A percentile compares a stretch with the other conserved stretches of the same genome.
phyloP scores from a whole-genome alignment of 2,329 filamentous ascomycete genomes.

The Ophiostoma populinum region DNA sequence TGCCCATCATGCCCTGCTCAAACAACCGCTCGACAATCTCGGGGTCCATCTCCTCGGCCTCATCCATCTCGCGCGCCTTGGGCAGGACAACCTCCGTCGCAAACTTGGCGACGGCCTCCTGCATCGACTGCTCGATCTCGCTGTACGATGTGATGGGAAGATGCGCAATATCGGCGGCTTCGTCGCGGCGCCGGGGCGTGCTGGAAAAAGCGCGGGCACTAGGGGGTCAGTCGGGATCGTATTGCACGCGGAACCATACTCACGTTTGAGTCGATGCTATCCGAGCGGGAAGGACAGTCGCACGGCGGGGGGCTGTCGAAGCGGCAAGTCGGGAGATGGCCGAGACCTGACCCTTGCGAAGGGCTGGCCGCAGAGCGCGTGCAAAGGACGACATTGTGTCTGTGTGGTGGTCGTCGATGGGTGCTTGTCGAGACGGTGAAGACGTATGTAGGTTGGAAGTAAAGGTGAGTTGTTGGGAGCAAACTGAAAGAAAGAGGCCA shows the following conservation, averaged over 20 bases:
- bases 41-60: slow-evolving; percentile 86
- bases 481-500: no score
- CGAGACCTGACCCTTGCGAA: slow-evolving; percentile 25
- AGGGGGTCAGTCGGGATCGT: neutral
- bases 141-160: slow-evolving; percentile 88
- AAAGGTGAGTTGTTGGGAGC: no score
- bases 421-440: no score
- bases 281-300: slow-evolving; percentile 2
- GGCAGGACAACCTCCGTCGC: slow-evolving; percentile 77
- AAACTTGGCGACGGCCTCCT: slow-evolving; percentile 79
- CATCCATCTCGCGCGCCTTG: slow-evolving; percentile 92
- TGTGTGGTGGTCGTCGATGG: neutral
- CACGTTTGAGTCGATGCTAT: slow-evolving; percentile 5
- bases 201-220: slow-evolving; percentile 40
- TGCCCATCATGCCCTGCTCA: slow-evolving; percentile 91
- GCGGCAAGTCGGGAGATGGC: slow-evolving; percentile 5
- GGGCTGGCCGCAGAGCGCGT: slow-evolving; percentile 32
- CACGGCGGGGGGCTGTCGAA: slow-evolving; percentile 3
- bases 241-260: neutral
- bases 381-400: slow-evolving; percentile 29
- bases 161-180: slow-evolving; percentile 51
- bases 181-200: slow-evolving; percentile 40
- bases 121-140: slow-evolving; percentile 78
- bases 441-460: no score
- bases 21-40: slow-evolving; percentile 80